phyloP scores from a whole-genome alignment of 257 asterid species.

The Nicotiana obtusifolia region DNA sequence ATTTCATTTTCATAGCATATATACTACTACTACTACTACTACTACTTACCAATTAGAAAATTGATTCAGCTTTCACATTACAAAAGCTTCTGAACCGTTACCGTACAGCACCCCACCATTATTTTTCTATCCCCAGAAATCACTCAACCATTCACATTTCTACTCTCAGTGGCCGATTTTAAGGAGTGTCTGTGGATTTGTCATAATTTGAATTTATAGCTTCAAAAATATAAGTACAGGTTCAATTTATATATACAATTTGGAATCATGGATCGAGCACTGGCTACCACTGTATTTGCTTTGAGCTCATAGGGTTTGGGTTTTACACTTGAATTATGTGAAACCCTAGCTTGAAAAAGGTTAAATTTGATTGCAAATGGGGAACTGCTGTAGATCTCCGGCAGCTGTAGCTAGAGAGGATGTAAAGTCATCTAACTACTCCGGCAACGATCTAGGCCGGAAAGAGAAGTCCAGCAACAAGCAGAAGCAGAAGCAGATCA shows the following conservation, averaged over 20 bases:
- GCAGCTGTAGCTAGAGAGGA: conserved; percentile 94
- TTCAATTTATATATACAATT: neutral
- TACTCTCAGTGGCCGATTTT: neutral
- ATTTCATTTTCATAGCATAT: neutral
- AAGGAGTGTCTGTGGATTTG: neutral
- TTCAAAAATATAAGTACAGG: neutral
- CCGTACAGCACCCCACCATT: conserved; percentile 16
- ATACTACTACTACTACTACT: too few relatives aligned
- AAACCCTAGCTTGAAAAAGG: conserved; percentile 29
- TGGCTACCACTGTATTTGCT: neutral
- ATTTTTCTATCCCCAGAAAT: neutral
- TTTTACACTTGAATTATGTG: conserved; percentile 33
- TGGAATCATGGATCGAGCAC: neutral
- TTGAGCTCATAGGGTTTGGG: conserved; percentile 5
- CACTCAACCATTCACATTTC: neutral
- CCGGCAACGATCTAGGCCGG: conserved; percentile 63
- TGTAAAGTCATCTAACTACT: conserved; percentile 65
- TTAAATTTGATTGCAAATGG: conserved; percentile 23
- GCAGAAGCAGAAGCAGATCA: conserved; percentile 36
- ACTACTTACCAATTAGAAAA: neutral
- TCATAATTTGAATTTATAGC: neutral
- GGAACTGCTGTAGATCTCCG: conserved; percentile 95
- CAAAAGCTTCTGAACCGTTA: conserved; percentile 45
- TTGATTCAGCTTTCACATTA: neutral
- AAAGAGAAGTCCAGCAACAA: conserved; percentile 47